Conservation (phyloP, 2,329 filamentous ascomycete genomes). For the Fusarium setosum region DNA sequence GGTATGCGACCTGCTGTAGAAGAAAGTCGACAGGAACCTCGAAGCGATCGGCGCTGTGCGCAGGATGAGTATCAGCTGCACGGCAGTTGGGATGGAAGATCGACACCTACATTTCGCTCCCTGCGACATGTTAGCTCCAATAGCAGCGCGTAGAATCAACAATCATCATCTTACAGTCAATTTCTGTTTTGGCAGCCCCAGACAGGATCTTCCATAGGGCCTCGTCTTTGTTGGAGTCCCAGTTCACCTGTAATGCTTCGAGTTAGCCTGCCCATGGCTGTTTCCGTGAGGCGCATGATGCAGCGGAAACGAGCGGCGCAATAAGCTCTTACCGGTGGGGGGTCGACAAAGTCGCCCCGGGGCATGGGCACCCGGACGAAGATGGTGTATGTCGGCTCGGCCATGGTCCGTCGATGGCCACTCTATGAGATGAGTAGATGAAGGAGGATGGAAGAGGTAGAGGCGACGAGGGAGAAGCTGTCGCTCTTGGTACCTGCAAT, state of each 20-base stretch:
- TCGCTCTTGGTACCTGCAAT: slow-evolving; percentile 24
- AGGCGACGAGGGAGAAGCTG: slow-evolving; percentile 21
- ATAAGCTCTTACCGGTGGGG: slow-evolving; percentile 74
- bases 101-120: slow-evolving; percentile 77
- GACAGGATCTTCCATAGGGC: slow-evolving; percentile 92
- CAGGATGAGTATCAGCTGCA: slow-evolving; percentile 36
- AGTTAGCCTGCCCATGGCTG: slow-evolving; percentile 38
- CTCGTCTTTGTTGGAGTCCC: slow-evolving; percentile 88
- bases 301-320: slow-evolving; percentile 3
- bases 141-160: not conserved
- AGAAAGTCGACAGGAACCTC: slow-evolving; percentile 89
- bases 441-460: slow-evolving; percentile 28
- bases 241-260: slow-evolving; percentile 73
- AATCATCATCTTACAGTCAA: slow-evolving; percentile 77
- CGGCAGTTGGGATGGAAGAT: slow-evolving; percentile 23
- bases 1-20: slow-evolving; percentile 91
- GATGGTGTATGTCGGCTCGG: slow-evolving; percentile 75
- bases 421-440: slow-evolving; percentile 20
- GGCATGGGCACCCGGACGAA: slow-evolving; percentile 92
- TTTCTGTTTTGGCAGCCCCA: slow-evolving; percentile 81
- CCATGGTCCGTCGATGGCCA: slow-evolving; percentile 46
- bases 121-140: slow-evolving; percentile 55
- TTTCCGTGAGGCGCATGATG: slow-evolving; percentile 31
- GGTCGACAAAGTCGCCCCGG: slow-evolving; percentile 89
- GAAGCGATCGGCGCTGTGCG: slow-evolving; percentile 75